These are phyloP conservation scores for Echium plantagineum DNA, from an alignment of 257 asterid genomes.

Conservation along the genomic window DNA sequence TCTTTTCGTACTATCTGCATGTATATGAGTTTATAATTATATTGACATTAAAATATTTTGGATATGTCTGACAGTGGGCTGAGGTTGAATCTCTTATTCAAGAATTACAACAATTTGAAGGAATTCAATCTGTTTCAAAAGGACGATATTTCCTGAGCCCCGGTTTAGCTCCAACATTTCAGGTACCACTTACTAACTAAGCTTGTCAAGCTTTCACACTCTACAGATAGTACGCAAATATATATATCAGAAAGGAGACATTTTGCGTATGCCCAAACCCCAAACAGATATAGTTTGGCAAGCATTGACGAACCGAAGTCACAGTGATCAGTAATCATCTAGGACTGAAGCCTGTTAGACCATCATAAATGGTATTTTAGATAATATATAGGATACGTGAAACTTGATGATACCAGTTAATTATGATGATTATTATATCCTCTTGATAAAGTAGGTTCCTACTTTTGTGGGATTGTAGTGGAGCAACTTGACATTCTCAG, in stretches of 20 bases:
- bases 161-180: conserved; percentile 94
- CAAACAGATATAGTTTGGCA: background rate
- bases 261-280: background rate
- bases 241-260: background rate
- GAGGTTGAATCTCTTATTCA: conserved; percentile 77
- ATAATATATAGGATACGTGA: background rate
- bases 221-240: background rate
- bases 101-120: conserved; percentile 54
- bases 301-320: background rate
- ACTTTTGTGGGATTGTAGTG: background rate
- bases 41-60: background rate
- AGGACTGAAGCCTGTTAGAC: background rate
- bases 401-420: background rate
- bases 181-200: conserved; percentile 29
- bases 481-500: background rate
- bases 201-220: background rate
- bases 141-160: conserved; percentile 86
- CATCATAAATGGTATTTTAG: background rate
- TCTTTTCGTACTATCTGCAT: background rate
- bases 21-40: background rate
- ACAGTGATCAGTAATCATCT: background rate
- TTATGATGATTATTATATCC: background rate
- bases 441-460: background rate
- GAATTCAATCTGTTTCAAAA: conserved; percentile 73
- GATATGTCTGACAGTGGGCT: conserved; percentile 41